Base-by-base conservation (phyloP, 2,329 filamentous ascomycete genomes). In the Daldinia sp. region DNA sequence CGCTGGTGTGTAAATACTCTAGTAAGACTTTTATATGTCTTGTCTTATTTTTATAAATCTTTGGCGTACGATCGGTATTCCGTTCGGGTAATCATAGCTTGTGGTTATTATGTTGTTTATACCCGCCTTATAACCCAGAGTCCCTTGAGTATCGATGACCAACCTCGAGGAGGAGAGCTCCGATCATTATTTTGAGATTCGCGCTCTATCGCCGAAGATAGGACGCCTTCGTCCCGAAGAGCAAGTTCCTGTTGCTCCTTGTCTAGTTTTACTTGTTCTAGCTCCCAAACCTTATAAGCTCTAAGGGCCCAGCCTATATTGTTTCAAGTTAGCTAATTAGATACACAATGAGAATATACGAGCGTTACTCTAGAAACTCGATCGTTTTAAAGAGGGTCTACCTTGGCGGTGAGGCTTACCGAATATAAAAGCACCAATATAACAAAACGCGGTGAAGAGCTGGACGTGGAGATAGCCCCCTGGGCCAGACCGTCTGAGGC, bases 381-480 rank as follows among this genome's bases (percentile, higher is more conserved):
- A 45, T 25, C 15, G 6, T 9, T 15, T 9, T 11, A 45, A 17
- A 15, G 27, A 35, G 45, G 21, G 23, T 23, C 23, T 39, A 23
- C 15, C 3, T 11, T 21, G 48, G 56, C 37, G 47, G 51, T 52
- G 56, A 49, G 41, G 70, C 77, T 57, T 71, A 79, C 78, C 69
- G 9, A 80, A 86, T 7, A 81, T 15, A 13, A 83, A 83, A 11
- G 83, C 85, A 1, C 77, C 81, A 19, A 90, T 72, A 67, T 85
- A 91, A 79, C 89, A 84, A 61, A 86, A 77, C 1, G 85, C 87
- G 0, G 83, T 82, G 65, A 90, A 90, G 1, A 90, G 69, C 71
- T 87, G 83, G 0, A 82, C 80, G 8, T 82, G 74, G 2, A 85
- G 75, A 59, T 87, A 87, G 17, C 82, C 81, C 25, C 78, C 75